Evolutionary conservation across 2,329 filamentous ascomycete species (phyloP), one percentile per base, ranked within the genome.

Genomic region (Blumeriella jaapii): DNA sequence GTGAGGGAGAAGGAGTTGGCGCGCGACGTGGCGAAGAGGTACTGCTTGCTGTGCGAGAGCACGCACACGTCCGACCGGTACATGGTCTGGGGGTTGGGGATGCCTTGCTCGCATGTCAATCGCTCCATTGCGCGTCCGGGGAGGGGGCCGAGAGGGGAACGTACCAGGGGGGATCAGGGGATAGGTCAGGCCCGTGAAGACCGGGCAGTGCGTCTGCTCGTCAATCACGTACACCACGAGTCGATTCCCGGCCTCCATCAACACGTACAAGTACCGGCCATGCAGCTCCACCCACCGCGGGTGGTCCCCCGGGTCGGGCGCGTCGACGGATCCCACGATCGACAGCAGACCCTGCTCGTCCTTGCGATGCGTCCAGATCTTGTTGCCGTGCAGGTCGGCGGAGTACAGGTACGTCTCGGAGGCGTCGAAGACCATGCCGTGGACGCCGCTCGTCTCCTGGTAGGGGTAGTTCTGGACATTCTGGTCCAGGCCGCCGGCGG

Each of bases 231-330:
- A 93, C 50, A 86, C 80, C 57, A 75, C 84, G 38, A 93, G 62
- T 33, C 79, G 68, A 62, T 93, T 93, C 36, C 84, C 83, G n/a
- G 78, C 79, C 60, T 93, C 85, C 82, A 91, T 93, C 48, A 93
- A 67, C 6, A 73, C 83, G 60, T 93, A 93, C 38, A 93, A 68
- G 58, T 85, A 86, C 39, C 76, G 71, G 13, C 82, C 78, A 57
- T 89, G 82, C 55, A 93, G 78, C 48, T 83, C 83, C 10, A 93
- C 82, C 85, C 85, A 93, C 52, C 85, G 74, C 11, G 85, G 85
- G 57, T 91, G 85, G 58, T 93, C 85, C 41, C 68, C 68, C 2
- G 71, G 60, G 29, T 69, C 67, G 0, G 83, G 82, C 17, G 83
- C 83, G 43, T 80, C 71, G 20, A 87, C 67, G 52, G 69, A 75